Evolutionary conservation across 2,329 filamentous ascomycete species (phyloP).

Genomic region (Escovopsis sp.): DNA sequence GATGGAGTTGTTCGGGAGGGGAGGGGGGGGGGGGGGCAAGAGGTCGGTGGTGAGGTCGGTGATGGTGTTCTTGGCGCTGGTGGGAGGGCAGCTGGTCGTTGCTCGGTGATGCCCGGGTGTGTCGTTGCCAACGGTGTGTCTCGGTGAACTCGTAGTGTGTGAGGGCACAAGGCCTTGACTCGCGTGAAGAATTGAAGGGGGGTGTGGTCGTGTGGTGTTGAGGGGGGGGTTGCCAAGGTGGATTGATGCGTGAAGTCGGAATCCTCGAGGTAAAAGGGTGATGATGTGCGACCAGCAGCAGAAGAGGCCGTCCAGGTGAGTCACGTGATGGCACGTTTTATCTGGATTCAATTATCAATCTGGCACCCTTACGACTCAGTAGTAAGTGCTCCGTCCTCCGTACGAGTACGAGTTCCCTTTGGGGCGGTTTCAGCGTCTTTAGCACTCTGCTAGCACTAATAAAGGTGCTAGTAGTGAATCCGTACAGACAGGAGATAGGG

Average conservation of each 20-base stretch:
- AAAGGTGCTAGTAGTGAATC: too few relatives aligned
- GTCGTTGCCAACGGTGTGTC: neutral
- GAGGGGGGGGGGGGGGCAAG: neutral
- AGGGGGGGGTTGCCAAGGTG: conserved; percentile 2
- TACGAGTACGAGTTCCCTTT: too few relatives aligned
- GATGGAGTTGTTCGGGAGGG: neutral
- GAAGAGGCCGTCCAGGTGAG: conserved; percentile 10
- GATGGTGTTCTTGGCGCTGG: too few relatives aligned
- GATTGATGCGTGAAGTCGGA: conserved; percentile 2
- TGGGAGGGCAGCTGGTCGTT: conserved; percentile 1
- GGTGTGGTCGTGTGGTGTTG: conserved; percentile 1
- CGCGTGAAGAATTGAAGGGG: conserved; percentile 1
- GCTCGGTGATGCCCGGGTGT: neutral
- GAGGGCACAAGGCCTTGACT: conserved; percentile 3
- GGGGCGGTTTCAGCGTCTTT: too few relatives aligned
- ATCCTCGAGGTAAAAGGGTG: conserved; percentile 2
- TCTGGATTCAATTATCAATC: conserved; percentile 10
- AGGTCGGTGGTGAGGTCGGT: neutral
- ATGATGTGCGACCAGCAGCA: conserved; percentile 15
- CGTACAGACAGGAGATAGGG: too few relatives aligned
- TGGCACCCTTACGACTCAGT: too few relatives aligned
- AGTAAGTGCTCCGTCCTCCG: too few relatives aligned
- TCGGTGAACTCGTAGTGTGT: conserved; percentile 1
- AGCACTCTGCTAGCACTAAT: too few relatives aligned
- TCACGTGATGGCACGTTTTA: conserved; percentile 17